Evolutionary conservation across 2,329 filamentous ascomycete genomes (phyloP).

Genomic region (Botryotinia narcissicola): DNA sequence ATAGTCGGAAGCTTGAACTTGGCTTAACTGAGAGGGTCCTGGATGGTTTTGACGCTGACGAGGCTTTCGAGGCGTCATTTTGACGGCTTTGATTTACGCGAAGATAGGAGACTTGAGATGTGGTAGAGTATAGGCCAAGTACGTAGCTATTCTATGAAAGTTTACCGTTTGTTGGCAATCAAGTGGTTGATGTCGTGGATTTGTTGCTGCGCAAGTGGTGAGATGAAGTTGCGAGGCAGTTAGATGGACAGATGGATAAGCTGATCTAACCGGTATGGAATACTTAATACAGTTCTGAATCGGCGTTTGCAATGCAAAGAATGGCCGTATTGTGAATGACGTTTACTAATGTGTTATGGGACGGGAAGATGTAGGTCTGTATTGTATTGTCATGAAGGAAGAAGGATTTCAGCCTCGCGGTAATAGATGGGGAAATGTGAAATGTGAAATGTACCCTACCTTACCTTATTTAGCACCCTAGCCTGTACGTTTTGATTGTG

Average conservation of each 20-base stretch:
- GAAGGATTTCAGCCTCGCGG: slow-evolving; percentile 2
- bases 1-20: slow-evolving; percentile 51
- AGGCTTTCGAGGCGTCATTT: slow-evolving; percentile 42
- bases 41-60: slow-evolving; percentile 37
- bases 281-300: neutral
- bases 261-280: neutral
- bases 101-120: neutral
- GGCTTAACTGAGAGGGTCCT: slow-evolving; percentile 36
- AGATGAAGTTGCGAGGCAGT: neutral
- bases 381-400: neutral
- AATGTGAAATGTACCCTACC: too few relatives aligned
- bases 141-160: neutral
- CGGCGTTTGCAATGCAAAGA: neutral
- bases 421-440: neutral
- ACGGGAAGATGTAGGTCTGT: too few relatives aligned
- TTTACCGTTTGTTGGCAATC: neutral
- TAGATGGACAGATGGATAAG: neutral
- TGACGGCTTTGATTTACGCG: neutral
- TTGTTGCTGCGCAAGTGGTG: neutral
- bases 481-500: neutral
- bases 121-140: neutral
- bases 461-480: too few relatives aligned
- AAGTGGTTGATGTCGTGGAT: neutral
- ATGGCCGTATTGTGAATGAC: neutral
- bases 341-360: neutral